Base-by-base conservation (phyloP, 2,329 filamentous ascomycete genomes). In the Stagonosporopsis cucurbitacearum region DNA sequence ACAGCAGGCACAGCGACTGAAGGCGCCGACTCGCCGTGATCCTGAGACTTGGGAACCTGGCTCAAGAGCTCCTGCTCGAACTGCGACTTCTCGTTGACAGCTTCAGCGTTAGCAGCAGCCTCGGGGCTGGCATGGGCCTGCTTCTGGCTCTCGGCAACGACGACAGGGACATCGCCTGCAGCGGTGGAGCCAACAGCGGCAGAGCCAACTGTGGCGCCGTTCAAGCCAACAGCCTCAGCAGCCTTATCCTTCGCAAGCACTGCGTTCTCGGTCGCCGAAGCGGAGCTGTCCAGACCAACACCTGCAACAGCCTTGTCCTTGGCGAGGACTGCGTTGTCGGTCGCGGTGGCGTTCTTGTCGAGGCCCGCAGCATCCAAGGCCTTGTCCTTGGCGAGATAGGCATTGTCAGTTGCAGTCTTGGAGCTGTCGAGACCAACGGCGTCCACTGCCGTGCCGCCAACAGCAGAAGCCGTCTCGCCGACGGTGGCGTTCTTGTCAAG, bases 131-230 rank as follows among this genome's bases (percentile, higher is more conserved):
- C 79, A 52, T 84, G 76, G 8, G 88, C 87, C 69, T 86, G 83
- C 64, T 85, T 80, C 70, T 92, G 88, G 76, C 87, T 90, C 68
- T 91, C 84, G 71, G 85, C 86, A 54, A 92, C 89, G 33, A 88
- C 75, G 46, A 83, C 81, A 26, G 87, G 87, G 12, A 73, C 63
- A 50, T 70, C 71, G n/a, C 70, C 70, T 9, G 73, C 69, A 35
- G 75, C 74, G 35, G 45, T 47, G 4, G 55, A 28, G 37, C 74
- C 73, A 40, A 52, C 19, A 33, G 55, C 40, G 7, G 55, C 50
- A n/a, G 55, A 28, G 37, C 74, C 73, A 40, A 52, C 19, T 32
- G 55, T 44, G 7, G 55, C 50, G 19, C 41, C 50, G n/a, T 50
- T 54, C 41, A 58, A 17, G 61, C 76, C 75, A 36, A 75, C 72